Percentiles rank a stretch among this genome's conserved stretches.
These are phyloP conservation scores for Hypoxylon sp. DNA, from an alignment of 2,329 filamentous ascomycete species.

Conservation along the genomic window DNA sequence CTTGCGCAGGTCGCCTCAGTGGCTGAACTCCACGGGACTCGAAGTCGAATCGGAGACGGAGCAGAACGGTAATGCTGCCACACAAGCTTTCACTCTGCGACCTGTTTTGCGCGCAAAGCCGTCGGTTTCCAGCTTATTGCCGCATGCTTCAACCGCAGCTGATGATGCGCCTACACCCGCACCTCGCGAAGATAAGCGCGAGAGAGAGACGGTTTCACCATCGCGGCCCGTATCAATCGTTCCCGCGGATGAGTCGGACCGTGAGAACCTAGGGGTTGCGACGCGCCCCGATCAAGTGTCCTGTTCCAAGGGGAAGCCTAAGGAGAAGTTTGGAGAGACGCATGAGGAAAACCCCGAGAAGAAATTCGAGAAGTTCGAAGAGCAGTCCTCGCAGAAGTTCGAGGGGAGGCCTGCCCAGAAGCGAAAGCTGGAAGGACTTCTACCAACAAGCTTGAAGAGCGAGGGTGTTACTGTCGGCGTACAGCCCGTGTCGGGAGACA, in stretches of 20 bases:
- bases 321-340: too few relatives aligned
- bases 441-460: neutral
- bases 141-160: neutral
- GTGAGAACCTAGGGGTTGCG: neutral
- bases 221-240: neutral
- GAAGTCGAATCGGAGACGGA: neutral
- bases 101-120: neutral
- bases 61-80: neutral
- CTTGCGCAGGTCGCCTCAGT: constrained; percentile 39
- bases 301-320: neutral
- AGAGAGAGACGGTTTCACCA: neutral
- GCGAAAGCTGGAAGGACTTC: too few relatives aligned
- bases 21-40: constrained; percentile 40
- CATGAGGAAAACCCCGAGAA: neutral
- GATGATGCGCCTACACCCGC: too few relatives aligned
- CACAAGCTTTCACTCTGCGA: constrained; percentile 2
- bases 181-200: neutral
- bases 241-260: neutral
- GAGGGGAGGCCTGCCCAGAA: too few relatives aligned
- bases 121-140: neutral
- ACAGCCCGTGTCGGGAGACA: neutral
- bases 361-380: neutral
- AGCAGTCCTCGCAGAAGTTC: too few relatives aligned
- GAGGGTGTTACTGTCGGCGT: neutral
- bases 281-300: neutral